A percentile compares a stretch with the other conserved stretches of the same genome.
Conservation (phyloP, 2,329 filamentous ascomycete genomes). For the Cercospora sojina region DNA sequence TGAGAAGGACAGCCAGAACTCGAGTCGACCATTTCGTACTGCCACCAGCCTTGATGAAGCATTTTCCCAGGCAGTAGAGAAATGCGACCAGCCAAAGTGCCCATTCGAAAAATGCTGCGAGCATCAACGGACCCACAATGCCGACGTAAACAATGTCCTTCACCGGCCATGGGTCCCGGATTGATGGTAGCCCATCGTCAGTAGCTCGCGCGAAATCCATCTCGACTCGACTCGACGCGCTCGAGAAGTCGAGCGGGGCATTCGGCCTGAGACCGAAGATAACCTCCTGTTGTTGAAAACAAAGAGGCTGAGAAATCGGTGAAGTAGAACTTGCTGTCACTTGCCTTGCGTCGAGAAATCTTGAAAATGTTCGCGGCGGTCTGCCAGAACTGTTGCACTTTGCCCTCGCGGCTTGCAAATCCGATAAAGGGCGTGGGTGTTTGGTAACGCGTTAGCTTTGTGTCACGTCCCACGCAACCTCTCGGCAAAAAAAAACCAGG, state of each 20-base stretch:
- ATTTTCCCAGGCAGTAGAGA: constrained; percentile 84
- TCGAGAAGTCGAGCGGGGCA: not conserved
- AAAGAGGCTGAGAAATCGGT: not conserved
- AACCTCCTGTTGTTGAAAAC: not conserved
- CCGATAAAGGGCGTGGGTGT: constrained; percentile 12
- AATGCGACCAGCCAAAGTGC: constrained; percentile 93
- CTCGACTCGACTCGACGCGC: not conserved
- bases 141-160: constrained; percentile 77
- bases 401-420: constrained; percentile 7
- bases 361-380: constrained; percentile 4
- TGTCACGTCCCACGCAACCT: constrained; percentile 11
- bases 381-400: constrained; percentile 1
- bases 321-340: constrained; percentile 1
- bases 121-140: constrained; percentile 76
- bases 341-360: constrained; percentile 13
- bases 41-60: constrained; percentile 70
- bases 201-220: constrained; percentile 17
- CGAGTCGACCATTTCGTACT: constrained; percentile 70
- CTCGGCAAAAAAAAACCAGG: not conserved
- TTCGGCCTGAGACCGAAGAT: not conserved
- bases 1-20: constrained; percentile 73
- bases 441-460: constrained; percentile 11
- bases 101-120: constrained; percentile 88
- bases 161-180: constrained; percentile 31
- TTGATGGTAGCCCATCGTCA: constrained; percentile 17